phyloP scores from a whole-genome alignment of 352 stramenopile species.

The Globisporangium solare region DNA sequence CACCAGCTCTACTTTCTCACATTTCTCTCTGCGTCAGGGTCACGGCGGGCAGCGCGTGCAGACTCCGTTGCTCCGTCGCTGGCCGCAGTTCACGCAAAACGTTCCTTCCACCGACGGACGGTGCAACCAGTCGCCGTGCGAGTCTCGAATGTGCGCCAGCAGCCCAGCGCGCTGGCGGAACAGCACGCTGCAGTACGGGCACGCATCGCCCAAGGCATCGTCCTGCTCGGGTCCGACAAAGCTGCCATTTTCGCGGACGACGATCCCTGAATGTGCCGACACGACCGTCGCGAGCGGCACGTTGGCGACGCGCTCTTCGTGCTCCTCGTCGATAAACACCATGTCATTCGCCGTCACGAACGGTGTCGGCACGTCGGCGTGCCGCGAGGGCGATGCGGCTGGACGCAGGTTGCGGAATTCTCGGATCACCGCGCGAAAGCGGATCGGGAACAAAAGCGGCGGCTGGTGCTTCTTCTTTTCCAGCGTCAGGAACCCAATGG shows the following conservation, averaged over 20 bases:
- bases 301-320: constrained; percentile 25
- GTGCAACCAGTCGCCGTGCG: constrained; percentile 50
- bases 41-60: constrained; percentile 35
- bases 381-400: constrained; percentile 9
- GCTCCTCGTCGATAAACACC: constrained; percentile 49
- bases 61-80: constrained; percentile 27
- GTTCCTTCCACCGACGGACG: constrained; percentile 38
- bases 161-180: constrained; percentile 34
- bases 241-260: not conserved
- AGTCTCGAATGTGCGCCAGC: constrained; percentile 48
- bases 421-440: constrained; percentile 39
- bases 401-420: constrained; percentile 28
- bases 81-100: constrained; percentile 50
- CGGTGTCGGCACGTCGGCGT: constrained; percentile 20
- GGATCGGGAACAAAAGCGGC: constrained; percentile 56
- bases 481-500: constrained; percentile 57
- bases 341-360: constrained; percentile 52
- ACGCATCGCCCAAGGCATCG: constrained; percentile 36
- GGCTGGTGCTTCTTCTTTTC: constrained; percentile 62
- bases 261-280: not conserved
- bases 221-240: constrained; percentile 15
- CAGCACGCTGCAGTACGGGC: constrained; percentile 43
- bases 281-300: constrained; percentile 32
- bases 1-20: not conserved
- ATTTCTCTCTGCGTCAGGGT: not conserved